Evolutionary conservation across 116 monocot species (phyloP).

Genomic region (Trichopus zeylanicus): DNA sequence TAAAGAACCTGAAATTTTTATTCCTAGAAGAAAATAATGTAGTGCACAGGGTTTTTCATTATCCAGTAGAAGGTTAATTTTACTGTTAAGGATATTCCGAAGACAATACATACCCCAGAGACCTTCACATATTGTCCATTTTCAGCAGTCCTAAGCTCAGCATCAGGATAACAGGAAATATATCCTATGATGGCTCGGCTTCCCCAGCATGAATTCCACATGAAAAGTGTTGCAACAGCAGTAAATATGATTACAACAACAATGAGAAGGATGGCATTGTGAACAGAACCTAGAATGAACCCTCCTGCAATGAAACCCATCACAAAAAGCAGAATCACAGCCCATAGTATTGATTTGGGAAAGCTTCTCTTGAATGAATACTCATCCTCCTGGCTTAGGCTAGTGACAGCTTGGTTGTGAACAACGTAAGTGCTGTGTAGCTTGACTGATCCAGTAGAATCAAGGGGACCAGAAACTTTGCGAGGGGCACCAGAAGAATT

Average conservation of each 20-base stretch:
- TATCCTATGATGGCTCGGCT: slow-evolving; percentile 30
- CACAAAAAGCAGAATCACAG: slow-evolving; percentile 41
- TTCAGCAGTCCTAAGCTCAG: slow-evolving; percentile 59
- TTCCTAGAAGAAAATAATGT: no score
- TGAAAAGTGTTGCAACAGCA: slow-evolving; percentile 26
- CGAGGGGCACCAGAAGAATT: slow-evolving; percentile 74
- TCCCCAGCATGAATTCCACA: slow-evolving; percentile 56
- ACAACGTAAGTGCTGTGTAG: slow-evolving; percentile 37
- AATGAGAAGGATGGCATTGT: slow-evolving; percentile 46
- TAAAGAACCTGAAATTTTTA: no score
- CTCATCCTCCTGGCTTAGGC: slow-evolving; percentile 53
- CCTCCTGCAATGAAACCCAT: slow-evolving; percentile 60
- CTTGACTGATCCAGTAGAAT: slow-evolving; percentile 65
- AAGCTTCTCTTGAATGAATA: slow-evolving; percentile 45
- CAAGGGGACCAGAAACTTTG: slow-evolving; percentile 78
- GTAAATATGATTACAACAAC: slow-evolving; percentile 43
- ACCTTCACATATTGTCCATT: slow-evolving; percentile 65
- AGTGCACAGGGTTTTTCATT: no score
- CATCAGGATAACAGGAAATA: slow-evolving; percentile 44
- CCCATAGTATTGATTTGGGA: slow-evolving; percentile 38
- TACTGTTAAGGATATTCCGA: no score
- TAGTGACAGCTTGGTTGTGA: slow-evolving; percentile 85
- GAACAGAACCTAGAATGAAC: slow-evolving; percentile 62
- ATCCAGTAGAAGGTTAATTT: no score
- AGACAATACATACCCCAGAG: slow-evolving; percentile 40